Conservation (phyloP, 192 early-diverging fungal species). For the Coemansia sp. region DNA sequence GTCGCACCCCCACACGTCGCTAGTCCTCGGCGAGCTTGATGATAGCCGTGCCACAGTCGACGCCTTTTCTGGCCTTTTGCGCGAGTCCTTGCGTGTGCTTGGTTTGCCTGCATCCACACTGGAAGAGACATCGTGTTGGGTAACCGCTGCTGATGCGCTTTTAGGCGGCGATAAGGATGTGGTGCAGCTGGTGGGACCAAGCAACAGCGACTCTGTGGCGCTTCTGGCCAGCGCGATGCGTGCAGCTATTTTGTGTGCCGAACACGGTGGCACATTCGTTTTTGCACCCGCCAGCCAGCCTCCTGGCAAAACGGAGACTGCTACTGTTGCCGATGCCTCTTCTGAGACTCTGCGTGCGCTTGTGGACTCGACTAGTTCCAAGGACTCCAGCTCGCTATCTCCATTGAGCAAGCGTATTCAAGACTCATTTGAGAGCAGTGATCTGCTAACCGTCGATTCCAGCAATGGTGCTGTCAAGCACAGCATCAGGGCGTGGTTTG, state of each 20-base stretch:
- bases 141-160: not conserved
- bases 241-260: constrained; percentile 17
- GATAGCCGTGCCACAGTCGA: not conserved
- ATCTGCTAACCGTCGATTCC: constrained; percentile 25
- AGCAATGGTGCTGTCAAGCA: constrained; percentile 34
- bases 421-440: constrained; percentile 21
- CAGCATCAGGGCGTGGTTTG: constrained; percentile 29
- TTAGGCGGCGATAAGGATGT: not conserved
- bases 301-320: not conserved
- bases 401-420: constrained; percentile 31
- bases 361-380: not conserved
- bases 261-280: constrained; percentile 5
- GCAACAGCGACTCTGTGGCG: not conserved
- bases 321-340: not conserved
- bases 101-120: not conserved
- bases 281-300: not conserved
- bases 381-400: constrained; percentile 3
- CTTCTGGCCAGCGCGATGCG: constrained; percentile 12
- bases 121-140: not conserved
- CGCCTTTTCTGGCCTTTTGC: constrained; percentile 18
- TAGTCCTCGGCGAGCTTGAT: constrained; percentile 19
- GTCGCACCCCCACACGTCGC: constrained; percentile 14
- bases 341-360: constrained; percentile 1
- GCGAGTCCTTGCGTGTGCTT: constrained; percentile 12
- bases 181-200: not conserved